Evolutionary conservation across 805 yeast genomes (phyloP), one percentile per base, ranked within the genome.

Genomic region (Zygosaccharomyces siamensis): DNA sequence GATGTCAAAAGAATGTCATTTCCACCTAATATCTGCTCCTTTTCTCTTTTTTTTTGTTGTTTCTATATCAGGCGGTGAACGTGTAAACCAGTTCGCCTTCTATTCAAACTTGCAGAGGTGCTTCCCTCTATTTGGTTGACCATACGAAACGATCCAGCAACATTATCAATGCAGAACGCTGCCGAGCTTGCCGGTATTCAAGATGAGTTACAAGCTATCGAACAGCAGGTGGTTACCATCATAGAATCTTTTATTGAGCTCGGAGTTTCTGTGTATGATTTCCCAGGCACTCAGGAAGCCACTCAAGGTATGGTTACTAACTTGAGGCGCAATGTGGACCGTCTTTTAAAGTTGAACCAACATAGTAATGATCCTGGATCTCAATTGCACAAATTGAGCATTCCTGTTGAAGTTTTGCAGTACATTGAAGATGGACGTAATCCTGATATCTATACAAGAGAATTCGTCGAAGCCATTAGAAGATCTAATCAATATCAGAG

Each of bases 381-480:
- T 3, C 60, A 56, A 1, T 55, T 79, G 18, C 64, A 68, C 24
- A 61, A 70, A 7, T 68, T 77, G 3, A 69, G 82, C 1, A 75
- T 86, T 3, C 97, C 97, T 1, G 66, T 85, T 33, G 97, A 90
- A 61, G 90, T 90, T n/a, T 72, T 89, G 11, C 83, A 85, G 53
- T 93, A 93, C 62, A 88, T 93, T 33, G 98, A 93, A 62, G 95
- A 89, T 61, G 99, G 99, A 2, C 75, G 99, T 57, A 93, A 93
- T 63, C 98, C 99, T 0, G 98, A 93, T 63, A 89, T 93, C 35
- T 93, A 93, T 67, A 89, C 98, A 0, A 78, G 99, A 64, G 99
- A 93, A 69, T 93, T 93, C 69, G 88, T 92, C 12, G 99, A 93
- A 64, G 87, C 92, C 31, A 85, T 93, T n/a, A 83, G 89, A 35